These are phyloP conservation scores for Athelia psychrophila DNA, from an alignment of 1,284 basidiomycete genomes.

Conservation along the genomic window DNA sequence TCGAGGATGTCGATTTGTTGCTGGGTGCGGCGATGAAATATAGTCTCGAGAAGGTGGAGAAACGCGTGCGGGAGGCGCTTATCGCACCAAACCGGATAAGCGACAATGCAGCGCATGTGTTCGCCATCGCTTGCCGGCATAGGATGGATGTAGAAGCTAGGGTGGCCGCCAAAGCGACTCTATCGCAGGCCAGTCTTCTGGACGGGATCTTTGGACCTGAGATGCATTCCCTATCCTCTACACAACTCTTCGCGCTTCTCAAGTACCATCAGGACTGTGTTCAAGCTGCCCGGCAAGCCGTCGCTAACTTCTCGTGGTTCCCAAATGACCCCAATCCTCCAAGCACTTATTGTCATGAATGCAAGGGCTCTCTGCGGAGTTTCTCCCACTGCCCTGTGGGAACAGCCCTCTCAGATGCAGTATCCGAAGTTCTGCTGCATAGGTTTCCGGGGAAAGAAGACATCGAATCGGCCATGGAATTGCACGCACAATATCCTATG, in stretches of 20 bases:
- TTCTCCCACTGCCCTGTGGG: background rate
- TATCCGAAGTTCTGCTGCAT: too few relatives aligned
- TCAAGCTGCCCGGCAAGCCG: background rate
- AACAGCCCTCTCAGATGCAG: background rate
- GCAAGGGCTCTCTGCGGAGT: background rate
- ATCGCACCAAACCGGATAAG: background rate
- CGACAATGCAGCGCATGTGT: background rate
- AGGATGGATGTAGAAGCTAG: background rate
- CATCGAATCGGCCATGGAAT: too few relatives aligned
- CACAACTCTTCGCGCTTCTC: background rate
- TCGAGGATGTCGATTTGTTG: background rate
- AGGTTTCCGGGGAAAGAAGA: too few relatives aligned
- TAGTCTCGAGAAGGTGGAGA: background rate
- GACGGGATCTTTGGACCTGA: background rate
- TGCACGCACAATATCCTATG: too few relatives aligned
- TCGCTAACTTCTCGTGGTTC: background rate
- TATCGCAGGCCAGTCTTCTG: background rate
- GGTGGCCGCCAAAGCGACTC: background rate
- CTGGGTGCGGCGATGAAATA: conserved; percentile 1
- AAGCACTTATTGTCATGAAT: too few relatives aligned
- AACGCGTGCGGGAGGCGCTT: background rate
- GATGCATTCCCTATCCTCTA: background rate
- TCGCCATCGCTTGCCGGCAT: background rate
- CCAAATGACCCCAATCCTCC: background rate
- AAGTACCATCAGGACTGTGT: background rate